Percentiles rank a stretch among this genome's conserved stretches.
phyloP scores from a whole-genome alignment of 1,284 basidiomycete genomes.

The Gymnopus androsaceus region DNA sequence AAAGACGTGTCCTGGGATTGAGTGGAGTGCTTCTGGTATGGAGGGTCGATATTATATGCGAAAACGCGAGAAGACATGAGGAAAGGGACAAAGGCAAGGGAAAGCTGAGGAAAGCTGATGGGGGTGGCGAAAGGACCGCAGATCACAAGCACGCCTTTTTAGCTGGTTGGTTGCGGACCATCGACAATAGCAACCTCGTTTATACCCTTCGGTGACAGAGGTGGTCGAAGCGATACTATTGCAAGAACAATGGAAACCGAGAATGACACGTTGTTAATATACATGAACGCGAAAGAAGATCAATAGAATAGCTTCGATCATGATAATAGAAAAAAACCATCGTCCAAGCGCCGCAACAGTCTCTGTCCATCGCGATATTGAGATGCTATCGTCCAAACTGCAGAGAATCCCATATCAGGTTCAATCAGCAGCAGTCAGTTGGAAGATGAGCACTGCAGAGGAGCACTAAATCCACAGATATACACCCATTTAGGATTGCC shows the following conservation, averaged over 20 bases:
- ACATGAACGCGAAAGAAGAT: constrained; percentile 10
- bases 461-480: neutral
- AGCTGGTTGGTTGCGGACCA: neutral
- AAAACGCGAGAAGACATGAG: neutral
- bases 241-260: constrained; percentile 12
- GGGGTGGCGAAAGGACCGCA: neutral
- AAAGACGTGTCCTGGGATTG: neutral
- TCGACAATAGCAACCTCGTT: constrained; percentile 12
- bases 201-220: neutral
- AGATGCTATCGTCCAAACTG: too few species aligned
- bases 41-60: neutral
- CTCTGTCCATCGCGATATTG: neutral
- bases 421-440: constrained; percentile 5
- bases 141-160: constrained; percentile 1
- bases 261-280: constrained; percentile 12
- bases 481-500: neutral
- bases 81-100: neutral
- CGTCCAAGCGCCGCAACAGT: constrained; percentile 5
- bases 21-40: neutral
- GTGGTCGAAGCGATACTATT: neutral
- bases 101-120: neutral
- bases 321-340: constrained; percentile 1
- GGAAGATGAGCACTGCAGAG: neutral
- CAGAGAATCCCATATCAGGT: constrained; percentile 13
- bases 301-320: constrained; percentile 5